Percentiles rank a stretch among this genome's conserved stretches.
These are phyloP conservation scores for Saccharomyces eubayanus DNA, from an alignment of 805 yeast genomes.

Conservation along the genomic window DNA sequence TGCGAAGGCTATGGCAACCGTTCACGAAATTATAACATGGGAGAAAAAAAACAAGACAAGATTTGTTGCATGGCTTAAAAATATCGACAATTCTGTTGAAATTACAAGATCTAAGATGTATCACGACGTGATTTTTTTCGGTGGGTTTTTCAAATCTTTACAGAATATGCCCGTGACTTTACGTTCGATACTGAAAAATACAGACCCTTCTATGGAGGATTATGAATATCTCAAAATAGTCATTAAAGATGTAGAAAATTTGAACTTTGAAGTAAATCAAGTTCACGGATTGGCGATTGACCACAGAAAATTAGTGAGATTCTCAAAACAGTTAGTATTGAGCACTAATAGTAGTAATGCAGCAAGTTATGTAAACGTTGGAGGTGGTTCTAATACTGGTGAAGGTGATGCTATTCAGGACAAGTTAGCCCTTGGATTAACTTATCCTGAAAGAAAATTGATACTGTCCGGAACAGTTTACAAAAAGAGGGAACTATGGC, in stretches of 20 bases:
- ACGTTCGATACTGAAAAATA: conserved; percentile 45
- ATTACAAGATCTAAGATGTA: conserved; percentile 37
- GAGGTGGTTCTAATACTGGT: neutral
- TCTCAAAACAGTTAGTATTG: conserved; percentile 35
- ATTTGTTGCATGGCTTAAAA: conserved; percentile 51
- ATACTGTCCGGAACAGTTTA: conserved; percentile 49
- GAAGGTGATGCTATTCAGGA: conserved; percentile 11
- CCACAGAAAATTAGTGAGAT: conserved; percentile 42
- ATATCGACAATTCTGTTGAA: conserved; percentile 41
- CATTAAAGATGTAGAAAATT: conserved; percentile 42
- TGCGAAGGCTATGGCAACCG: conserved; percentile 53
- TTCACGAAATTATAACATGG: conserved; percentile 45
- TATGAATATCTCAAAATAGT: conserved; percentile 44
- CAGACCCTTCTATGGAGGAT: conserved; percentile 44
- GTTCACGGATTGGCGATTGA: conserved; percentile 56
- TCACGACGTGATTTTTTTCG: conserved; percentile 47
- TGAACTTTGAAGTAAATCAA: conserved; percentile 54
- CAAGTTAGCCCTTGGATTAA: conserved; percentile 38
- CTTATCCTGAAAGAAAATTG: conserved; percentile 47
- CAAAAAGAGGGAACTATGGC: conserved; percentile 56
- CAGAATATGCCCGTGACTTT: conserved; percentile 57
- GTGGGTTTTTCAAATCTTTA: conserved; percentile 47
- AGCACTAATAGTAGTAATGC: conserved; percentile 17
- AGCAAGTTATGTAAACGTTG: neutral
- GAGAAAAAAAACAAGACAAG: conserved; percentile 37